phyloP scores from a whole-genome alignment of 495 filamentous ascomycete genomes.

The Penicillium waksmanii region DNA sequence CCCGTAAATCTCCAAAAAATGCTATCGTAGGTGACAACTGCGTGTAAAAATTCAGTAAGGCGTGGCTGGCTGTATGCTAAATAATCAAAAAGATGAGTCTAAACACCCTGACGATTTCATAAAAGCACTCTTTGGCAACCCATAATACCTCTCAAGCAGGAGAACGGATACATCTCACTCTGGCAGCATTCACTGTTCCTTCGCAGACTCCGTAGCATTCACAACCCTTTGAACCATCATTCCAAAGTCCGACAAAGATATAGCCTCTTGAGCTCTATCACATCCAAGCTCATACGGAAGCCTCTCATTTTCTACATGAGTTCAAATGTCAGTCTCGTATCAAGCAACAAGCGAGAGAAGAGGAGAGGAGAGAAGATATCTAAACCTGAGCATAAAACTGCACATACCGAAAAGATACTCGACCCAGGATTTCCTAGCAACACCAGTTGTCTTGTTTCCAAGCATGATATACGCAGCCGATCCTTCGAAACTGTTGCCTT shows the following conservation, averaged over 20 bases:
- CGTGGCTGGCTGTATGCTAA: too few species aligned
- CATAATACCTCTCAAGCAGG: too few species aligned
- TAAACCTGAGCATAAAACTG: not conserved
- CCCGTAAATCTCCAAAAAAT: too few species aligned
- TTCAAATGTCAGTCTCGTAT: not conserved
- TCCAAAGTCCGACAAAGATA: not conserved
- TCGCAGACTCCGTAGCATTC: not conserved
- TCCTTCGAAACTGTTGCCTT: not conserved
- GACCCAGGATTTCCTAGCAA: not conserved
- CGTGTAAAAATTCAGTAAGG: too few species aligned
- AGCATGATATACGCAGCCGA: not conserved
- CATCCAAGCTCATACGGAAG: constrained; percentile 1
- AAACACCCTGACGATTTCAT: too few species aligned
- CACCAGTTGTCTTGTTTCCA: not conserved
- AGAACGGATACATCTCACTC: too few species aligned
- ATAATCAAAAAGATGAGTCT: too few species aligned
- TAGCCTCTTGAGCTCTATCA: not conserved
- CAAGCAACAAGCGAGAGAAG: too few species aligned
- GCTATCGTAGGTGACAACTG: too few species aligned
- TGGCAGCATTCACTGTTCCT: too few species aligned
- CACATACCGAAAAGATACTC: constrained; percentile 8
- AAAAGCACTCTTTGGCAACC: too few species aligned
- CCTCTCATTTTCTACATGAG: not conserved
- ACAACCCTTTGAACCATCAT: not conserved
- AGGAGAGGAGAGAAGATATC: not conserved